Conservation (phyloP, 2,329 filamentous ascomycete species). For the Microcyclospora tardicrescens region DNA sequence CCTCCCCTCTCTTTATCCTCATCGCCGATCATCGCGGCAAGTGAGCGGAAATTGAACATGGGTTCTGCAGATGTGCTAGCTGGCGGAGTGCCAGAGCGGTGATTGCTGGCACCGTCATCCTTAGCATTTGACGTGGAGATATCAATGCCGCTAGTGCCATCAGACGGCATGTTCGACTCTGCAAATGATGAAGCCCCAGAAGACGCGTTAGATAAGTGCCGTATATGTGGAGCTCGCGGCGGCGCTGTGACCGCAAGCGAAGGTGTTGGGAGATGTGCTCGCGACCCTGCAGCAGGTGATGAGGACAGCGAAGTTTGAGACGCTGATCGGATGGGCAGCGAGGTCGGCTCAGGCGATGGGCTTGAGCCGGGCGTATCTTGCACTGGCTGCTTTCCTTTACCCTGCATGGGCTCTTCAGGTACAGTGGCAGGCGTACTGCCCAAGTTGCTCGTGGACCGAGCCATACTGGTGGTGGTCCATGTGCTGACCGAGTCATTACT, state of each 20-base stretch:
- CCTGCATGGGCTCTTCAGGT: constrained; percentile 22
- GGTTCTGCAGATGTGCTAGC: constrained; percentile 50
- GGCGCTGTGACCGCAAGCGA: constrained; percentile 12
- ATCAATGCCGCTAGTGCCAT: constrained; percentile 43
- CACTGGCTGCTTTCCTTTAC: constrained; percentile 37
- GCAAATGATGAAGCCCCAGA: constrained; percentile 62
- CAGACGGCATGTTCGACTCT: constrained; percentile 23
- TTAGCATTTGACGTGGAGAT: constrained; percentile 16
- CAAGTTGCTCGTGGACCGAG: constrained; percentile 39
- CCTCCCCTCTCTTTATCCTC: constrained; percentile 38
- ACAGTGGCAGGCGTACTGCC: constrained; percentile 26
- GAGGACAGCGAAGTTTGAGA: constrained; percentile 1
- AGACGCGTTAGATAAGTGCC: constrained; percentile 77
- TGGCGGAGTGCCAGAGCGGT: constrained; percentile 32
- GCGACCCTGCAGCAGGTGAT: constrained; percentile 25
- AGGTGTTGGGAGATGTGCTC: constrained; percentile 26
- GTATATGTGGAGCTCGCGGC: constrained; percentile 32
- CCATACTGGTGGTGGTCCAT: constrained; percentile 21
- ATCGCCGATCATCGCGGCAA: constrained; percentile 70
- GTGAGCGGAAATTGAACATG: constrained; percentile 82
- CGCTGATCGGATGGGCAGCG: constrained; percentile 27
- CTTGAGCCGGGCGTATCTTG: constrained; percentile 31
- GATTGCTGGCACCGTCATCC: constrained; percentile 13
- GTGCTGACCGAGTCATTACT: constrained; percentile 23
- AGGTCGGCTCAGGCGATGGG: constrained; percentile 29